Percentiles rank a stretch among this genome's conserved stretches.
These are phyloP conservation scores for Ceriops tagal DNA, from an alignment of 345 rosid genomes.

Conservation along the genomic window DNA sequence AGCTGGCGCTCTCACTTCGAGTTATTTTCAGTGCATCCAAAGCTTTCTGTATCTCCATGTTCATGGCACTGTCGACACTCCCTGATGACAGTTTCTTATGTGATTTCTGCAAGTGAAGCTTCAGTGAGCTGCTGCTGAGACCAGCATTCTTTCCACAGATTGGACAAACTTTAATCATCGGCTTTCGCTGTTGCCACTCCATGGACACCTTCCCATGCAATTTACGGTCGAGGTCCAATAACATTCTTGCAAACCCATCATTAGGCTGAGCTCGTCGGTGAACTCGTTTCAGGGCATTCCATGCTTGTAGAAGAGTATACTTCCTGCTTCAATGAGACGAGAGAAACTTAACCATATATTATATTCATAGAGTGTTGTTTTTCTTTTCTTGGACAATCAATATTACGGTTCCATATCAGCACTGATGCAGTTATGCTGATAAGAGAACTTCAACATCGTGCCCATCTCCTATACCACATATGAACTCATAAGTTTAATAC, in stretches of 20 bases:
- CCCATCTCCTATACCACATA: not conserved
- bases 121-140: constrained; percentile 86
- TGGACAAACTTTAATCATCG: constrained; percentile 83
- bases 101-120: constrained; percentile 85
- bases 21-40: constrained; percentile 71
- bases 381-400: too few species aligned
- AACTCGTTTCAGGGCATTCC: constrained; percentile 70
- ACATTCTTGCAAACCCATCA: constrained; percentile 80
- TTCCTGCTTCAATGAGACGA: constrained; percentile 42
- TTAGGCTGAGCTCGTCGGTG: constrained; percentile 97
- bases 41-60: constrained; percentile 93
- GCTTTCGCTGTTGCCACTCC: constrained; percentile 95
- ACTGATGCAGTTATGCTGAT: not conserved
- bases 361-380: too few species aligned
- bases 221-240: constrained; percentile 59
- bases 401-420: constrained; percentile 4
- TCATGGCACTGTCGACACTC: constrained; percentile 99
- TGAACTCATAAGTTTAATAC: constrained; percentile 15
- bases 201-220: constrained; percentile 79
- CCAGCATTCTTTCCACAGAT: constrained; percentile 95
- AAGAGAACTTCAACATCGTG: not conserved
- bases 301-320: constrained; percentile 65
- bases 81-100: constrained; percentile 89
- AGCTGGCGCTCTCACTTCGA: constrained; percentile 62
- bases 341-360: too few species aligned